phyloP scores from a whole-genome alignment of 306 rosid species.

The Cucurbita maxima region DNA sequence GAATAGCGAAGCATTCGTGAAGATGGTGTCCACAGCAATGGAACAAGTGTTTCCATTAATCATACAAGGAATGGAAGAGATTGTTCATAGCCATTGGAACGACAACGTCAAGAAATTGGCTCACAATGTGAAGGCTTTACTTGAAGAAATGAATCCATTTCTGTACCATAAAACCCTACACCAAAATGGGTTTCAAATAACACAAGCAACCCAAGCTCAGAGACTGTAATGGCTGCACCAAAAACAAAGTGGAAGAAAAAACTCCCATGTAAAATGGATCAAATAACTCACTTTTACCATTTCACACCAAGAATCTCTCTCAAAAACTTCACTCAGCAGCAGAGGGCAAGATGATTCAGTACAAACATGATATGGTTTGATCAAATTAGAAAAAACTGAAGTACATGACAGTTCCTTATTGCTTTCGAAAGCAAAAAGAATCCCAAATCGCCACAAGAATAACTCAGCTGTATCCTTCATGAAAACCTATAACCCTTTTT shows the following conservation, averaged over 20 bases:
- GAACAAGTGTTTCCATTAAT: constrained; percentile 59
- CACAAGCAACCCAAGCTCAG: constrained; percentile 24
- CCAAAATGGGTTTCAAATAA: constrained; percentile 28
- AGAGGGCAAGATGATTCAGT: neutral
- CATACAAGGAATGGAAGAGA: constrained; percentile 60
- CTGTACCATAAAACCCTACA: constrained; percentile 39
- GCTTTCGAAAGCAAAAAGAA: neutral
- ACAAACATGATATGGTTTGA: neutral
- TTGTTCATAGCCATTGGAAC: constrained; percentile 68
- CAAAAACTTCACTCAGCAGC: neutral
- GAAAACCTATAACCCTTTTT: constrained; percentile 16
- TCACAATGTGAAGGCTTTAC: constrained; percentile 45
- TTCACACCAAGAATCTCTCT: neutral
- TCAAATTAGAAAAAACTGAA: neutral
- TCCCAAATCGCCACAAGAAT: constrained; percentile 28
- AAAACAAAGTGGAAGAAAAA: too few relatives aligned
- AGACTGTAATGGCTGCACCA: constrained; percentile 26
- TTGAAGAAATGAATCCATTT: constrained; percentile 59
- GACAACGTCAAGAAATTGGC: constrained; percentile 49
- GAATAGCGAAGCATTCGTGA: constrained; percentile 81
- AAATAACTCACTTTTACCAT: too few relatives aligned
- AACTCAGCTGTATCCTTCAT: neutral
- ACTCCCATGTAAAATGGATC: too few relatives aligned
- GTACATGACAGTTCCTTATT: constrained; percentile 3
- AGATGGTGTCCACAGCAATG: constrained; percentile 42